These are phyloP conservation scores for Hortiboletus campestris DNA, from an alignment of 768 basidiomycete species.

Conservation along the genomic window DNA sequence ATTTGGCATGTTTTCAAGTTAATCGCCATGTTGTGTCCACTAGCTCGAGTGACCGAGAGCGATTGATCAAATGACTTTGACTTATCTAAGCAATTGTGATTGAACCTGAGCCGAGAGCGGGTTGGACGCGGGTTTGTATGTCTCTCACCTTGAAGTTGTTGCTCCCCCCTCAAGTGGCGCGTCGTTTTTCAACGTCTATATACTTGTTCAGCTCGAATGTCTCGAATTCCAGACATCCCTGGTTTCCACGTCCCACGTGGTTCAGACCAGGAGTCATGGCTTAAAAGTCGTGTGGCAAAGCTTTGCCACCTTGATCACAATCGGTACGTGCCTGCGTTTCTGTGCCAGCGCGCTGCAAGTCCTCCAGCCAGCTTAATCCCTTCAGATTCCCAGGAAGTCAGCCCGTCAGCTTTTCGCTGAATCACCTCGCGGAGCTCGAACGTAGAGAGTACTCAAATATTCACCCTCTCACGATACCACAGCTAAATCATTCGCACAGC, in stretches of 20 bases:
- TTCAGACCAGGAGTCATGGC: conserved; percentile 64
- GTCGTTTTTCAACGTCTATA: not conserved
- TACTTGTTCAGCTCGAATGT: conserved; percentile 32
- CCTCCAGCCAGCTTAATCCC: conserved; percentile 6
- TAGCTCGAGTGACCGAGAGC: conserved; percentile 4
- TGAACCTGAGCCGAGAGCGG: not conserved
- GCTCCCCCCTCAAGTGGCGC: not conserved
- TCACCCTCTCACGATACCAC: not conserved
- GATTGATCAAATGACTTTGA: not conserved
- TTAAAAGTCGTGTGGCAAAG: conserved; percentile 58
- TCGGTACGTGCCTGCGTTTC: conserved; percentile 43
- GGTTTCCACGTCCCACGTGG: conserved; percentile 52
- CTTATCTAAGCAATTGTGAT: conserved; percentile 21
- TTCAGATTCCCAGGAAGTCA: conserved; percentile 92
- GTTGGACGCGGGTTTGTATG: not conserved
- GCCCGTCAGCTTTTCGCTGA: conserved; percentile 82
- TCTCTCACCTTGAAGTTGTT: not conserved
- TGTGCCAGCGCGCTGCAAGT: not conserved
- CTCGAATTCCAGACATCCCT: conserved; percentile 69
- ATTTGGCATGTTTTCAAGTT: conserved; percentile 17
- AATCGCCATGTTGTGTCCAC: conserved; percentile 15
- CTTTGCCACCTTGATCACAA: conserved; percentile 66
- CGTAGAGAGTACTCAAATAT: conserved; percentile 61
- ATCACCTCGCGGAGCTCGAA: conserved; percentile 75
- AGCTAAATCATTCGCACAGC: conserved; percentile 41